A percentile compares a stretch with the other conserved stretches of the same genome.
phyloP scores from a whole-genome alignment of 768 basidiomycete species.

The Psilocybe subaeruginosa region DNA sequence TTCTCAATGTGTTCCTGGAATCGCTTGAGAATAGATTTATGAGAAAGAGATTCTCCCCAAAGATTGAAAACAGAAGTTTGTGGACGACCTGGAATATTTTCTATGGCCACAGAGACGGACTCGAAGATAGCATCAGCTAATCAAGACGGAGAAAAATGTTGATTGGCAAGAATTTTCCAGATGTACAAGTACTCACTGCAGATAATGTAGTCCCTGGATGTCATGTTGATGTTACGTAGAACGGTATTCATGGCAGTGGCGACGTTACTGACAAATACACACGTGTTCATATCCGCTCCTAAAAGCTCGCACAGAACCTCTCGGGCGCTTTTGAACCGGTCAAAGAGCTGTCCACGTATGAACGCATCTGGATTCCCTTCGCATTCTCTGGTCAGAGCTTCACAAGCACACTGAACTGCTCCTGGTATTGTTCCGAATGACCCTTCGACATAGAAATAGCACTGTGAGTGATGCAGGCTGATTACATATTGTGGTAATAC shows the following conservation, averaged over 20 bases:
- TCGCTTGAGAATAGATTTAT: slow-evolving; percentile 44
- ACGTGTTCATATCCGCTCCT: slow-evolving; percentile 48
- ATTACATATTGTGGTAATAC: no score
- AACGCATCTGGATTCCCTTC: slow-evolving; percentile 61
- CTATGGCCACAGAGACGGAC: background rate
- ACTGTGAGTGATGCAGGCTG: no score
- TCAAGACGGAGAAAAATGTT: no score
- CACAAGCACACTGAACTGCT: slow-evolving; percentile 47
- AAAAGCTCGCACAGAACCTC: slow-evolving; percentile 51
- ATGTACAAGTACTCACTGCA: slow-evolving; percentile 39
- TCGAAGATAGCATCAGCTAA: slow-evolving; percentile 8
- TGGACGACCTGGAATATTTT: background rate
- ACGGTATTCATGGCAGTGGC: slow-evolving; percentile 67
- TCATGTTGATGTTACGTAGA: slow-evolving; percentile 65
- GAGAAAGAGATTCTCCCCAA: background rate
- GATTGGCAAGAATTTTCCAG: no score
- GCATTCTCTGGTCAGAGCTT: slow-evolving; percentile 36
- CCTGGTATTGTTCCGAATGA: slow-evolving; percentile 57
- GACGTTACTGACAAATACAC: slow-evolving; percentile 60
- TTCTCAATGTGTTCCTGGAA: slow-evolving; percentile 38
- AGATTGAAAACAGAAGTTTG: background rate
- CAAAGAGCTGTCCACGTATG: slow-evolving; percentile 35
- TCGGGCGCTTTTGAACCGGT: slow-evolving; percentile 38
- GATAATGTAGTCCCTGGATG: slow-evolving; percentile 62
- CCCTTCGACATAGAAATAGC: slow-evolving; percentile 32